Base-by-base conservation (phyloP, 2,329 filamentous ascomycete genomes). In the Beauveria varroae region DNA sequence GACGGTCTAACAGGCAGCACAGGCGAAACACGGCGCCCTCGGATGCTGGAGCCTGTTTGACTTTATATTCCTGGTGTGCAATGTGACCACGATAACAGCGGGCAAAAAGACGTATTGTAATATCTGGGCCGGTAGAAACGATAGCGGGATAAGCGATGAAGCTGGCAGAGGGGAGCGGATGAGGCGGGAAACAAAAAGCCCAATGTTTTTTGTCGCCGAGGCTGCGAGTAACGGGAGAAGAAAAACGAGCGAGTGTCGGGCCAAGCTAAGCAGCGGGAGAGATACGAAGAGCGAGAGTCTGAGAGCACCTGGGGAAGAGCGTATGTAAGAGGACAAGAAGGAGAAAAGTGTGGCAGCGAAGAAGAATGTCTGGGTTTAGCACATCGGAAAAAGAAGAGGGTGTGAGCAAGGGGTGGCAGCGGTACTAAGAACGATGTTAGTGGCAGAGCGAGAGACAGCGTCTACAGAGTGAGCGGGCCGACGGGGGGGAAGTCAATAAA, bases 341-440 rank as follows among this genome's bases (percentile, higher is more conserved):
- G 54, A 53, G 40, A 51, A 59, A 61, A 57, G 56, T 63, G 47
- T 60, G 61, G 55, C 34, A 50, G 56, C 41, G 41, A 50, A 40
- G 59, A 54, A 60, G 28, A 50, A 56, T 56, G 59, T 55, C 59
- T 61, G 37, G 34, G 56, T 51, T 51, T 46, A 26, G 53, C 57
- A 54, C 40, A 28, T 20, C n/a, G 16, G n/a, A 43, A 52, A 14
- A 41, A 50, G 22, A 28, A 41, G 57, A 52, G 57, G 37, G 49
- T 46, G 41, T 26, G 41, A 20, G 34, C 44, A 34, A 61, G 34
- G 34, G 46, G 51, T 51, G 59, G 26, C 44, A 44, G 44, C 47
- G 51, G 40, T n/a, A 61, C 58, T 37, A 40, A 40, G 44, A 57
- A 37, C 44, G 52, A 61, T 56, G 59, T 37, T 57, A 57, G 59